Conservation (phyloP, 208 protist genomes). For the Balamuthia mandrillaris region DNA sequence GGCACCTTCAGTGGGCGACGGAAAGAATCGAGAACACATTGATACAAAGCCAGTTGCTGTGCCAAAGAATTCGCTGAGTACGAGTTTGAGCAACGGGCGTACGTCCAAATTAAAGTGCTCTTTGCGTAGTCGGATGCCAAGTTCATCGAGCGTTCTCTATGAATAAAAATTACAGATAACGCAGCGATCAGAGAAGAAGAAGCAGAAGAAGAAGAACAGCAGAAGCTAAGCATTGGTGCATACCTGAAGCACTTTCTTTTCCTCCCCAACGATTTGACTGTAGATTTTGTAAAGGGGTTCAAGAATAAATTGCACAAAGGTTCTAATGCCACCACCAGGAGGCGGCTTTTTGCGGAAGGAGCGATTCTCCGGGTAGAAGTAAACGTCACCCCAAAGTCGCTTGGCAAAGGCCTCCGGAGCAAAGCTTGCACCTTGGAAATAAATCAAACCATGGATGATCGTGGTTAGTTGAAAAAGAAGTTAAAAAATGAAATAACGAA, state of each 20-base stretch:
- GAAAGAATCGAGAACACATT: conserved; percentile 68
- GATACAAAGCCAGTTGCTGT: conserved; percentile 73
- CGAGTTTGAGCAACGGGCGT: conserved; percentile 66
- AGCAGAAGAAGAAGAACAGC: neutral
- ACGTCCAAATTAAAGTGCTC: conserved; percentile 60
- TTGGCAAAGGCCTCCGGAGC: conserved; percentile 75
- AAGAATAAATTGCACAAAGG: conserved; percentile 98
- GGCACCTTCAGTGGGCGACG: conserved; percentile 62
- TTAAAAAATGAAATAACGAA: neutral
- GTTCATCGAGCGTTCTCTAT: conserved; percentile 38
- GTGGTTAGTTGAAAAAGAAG: neutral
- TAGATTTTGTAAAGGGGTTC: conserved; percentile 98
- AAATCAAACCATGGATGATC: neutral
- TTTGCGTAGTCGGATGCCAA: conserved; percentile 67
- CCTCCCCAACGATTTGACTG: conserved; percentile 52
- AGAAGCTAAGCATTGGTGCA: neutral
- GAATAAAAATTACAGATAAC: neutral
- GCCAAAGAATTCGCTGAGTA: conserved; percentile 72
- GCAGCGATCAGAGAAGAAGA: neutral
- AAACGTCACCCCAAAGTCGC: conserved; percentile 95
- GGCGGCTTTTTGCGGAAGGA: conserved; percentile 59
- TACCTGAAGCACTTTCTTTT: conserved; percentile 28
- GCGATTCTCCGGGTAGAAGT: conserved; percentile 71
- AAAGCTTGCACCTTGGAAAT: conserved; percentile 51
- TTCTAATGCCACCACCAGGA: conserved; percentile 45